Evolutionary conservation across 2,329 filamentous ascomycete species (phyloP), one percentile per base, ranked within the genome.

Genomic region (Alternaria hordeiaustralica): DNA sequence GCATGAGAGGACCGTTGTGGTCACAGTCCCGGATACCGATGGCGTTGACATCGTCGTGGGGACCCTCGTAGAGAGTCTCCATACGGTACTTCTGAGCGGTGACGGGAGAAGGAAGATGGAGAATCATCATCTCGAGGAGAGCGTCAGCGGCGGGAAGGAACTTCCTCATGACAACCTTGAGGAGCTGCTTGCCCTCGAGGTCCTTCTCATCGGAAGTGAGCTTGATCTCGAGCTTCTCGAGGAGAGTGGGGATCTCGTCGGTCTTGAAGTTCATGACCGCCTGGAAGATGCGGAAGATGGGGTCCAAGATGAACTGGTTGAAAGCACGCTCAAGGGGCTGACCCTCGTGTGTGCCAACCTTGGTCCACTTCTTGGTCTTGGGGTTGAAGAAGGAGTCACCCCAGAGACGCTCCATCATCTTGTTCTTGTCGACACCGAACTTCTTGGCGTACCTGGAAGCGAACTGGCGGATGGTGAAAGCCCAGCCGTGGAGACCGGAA

Each of bases 351-450:
- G 88, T 92, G 76, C 87, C 87, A 82, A 86, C 88, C 88, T 92
- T 98, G 84, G 94, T 95, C 96, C 96, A 99, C 91, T 99, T 99
- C 93, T 98, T 99, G 88, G 96, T 99, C 87, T 93, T 89, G 77
- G 96, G 93, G 90, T 99, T 98, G 92, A 99, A 99, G 90, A 89
- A 99, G 89, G 94, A 97, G 90, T 99, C 96, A 76, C 96, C 96
- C 96, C 96, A 99, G 76, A 99, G 93, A 91, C 96, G 94, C 88
- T 97, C 93, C 92, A 98, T 97, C 96, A 99, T 97, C 93, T 98
- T 98, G 87, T 90, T 92, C 85, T 94, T 94, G 90, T 99, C 95
- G 78, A 99, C 96, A 92, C 96, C 96, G 80, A 99, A 99, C 87
- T 99, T 99, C 94, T 98, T 98, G 86, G 95, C 92, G 84, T 99